Percentiles rank a stretch among this genome's conserved stretches.
Evolutionary conservation across 2,329 filamentous ascomycete species (phyloP).

Genomic region (Pseudocercospora fijiensis): DNA sequence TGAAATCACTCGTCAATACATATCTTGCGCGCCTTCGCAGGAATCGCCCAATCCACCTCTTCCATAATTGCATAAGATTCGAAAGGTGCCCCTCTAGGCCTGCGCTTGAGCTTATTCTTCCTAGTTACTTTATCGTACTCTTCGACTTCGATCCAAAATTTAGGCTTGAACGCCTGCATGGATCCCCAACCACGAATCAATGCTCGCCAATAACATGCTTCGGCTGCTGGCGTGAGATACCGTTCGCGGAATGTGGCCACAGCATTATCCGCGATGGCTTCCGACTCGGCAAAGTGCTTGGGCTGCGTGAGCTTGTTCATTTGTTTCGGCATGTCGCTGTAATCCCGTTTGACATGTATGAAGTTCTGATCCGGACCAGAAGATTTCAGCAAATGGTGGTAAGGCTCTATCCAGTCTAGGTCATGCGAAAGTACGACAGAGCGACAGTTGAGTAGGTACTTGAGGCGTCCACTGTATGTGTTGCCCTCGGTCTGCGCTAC

Average conservation of each 20-base stretch:
- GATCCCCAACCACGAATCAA: conserved; percentile 49
- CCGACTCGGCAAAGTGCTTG: conserved; percentile 22
- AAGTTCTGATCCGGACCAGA: conserved; percentile 35
- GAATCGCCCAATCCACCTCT: conserved; percentile 33
- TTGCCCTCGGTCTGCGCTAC: conserved; percentile 36
- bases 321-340: conserved; percentile 31
- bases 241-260: conserved; percentile 29
- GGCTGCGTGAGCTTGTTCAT: conserved; percentile 28
- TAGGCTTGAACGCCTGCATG: conserved; percentile 29
- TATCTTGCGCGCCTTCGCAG: conserved; percentile 30
- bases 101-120: conserved; percentile 26
- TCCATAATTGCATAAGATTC: conserved; percentile 37
- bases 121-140: conserved; percentile 23
- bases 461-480: conserved; percentile 35
- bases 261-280: conserved; percentile 32
- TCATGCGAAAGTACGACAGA: conserved; percentile 35
- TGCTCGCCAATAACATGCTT: conserved; percentile 37
- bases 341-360: conserved; percentile 32
- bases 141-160: conserved; percentile 27
- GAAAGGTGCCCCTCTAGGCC: conserved; percentile 31
- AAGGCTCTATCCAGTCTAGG: conserved; percentile 33
- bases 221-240: conserved; percentile 34
- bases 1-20: conserved; percentile 26
- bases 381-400: conserved; percentile 32
- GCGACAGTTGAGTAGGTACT: conserved; percentile 38